A percentile compares a stretch with the other conserved stretches of the same genome.
These are phyloP conservation scores for Liriodendron chinense DNA, from an alignment of 164 flowering plant genomes.

Conservation along the genomic window DNA sequence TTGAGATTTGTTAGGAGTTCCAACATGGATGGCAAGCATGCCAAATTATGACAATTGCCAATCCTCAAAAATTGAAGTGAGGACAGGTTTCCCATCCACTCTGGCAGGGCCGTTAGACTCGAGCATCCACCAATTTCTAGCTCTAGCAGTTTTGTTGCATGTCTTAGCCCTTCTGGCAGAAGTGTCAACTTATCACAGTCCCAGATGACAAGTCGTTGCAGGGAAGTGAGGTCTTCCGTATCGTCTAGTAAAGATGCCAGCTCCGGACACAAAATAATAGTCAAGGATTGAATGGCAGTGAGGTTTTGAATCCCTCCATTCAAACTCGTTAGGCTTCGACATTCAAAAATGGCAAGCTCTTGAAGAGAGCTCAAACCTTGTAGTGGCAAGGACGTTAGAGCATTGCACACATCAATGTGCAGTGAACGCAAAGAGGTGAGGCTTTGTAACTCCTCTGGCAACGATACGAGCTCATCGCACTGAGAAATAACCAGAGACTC, in stretches of 20 bases:
- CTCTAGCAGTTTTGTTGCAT: neutral
- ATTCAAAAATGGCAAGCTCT: neutral
- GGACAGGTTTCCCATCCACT: neutral
- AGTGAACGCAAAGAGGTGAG: neutral
- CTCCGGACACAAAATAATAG: neutral
- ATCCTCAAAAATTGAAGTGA: neutral
- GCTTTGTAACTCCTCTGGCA: neutral
- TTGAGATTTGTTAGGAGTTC: neutral
- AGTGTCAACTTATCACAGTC: conserved; percentile 4
- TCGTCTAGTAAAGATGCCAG: neutral
- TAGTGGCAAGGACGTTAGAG: neutral
- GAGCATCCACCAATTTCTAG: neutral
- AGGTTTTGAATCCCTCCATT: neutral
- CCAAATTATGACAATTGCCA: neutral
- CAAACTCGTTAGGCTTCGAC: neutral
- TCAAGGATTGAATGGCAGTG: neutral
- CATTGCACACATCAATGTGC: neutral
- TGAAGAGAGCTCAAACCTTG: conserved; percentile 4
- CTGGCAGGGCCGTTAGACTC: neutral
- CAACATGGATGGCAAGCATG: neutral
- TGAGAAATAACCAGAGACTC: neutral
- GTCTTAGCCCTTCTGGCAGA: conserved; percentile 5
- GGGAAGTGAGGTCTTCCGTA: neutral
- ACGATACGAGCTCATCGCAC: neutral
- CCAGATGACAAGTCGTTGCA: neutral